phyloP scores from a whole-genome alignment of 805 yeast species.

The Starmerella stellata region DNA sequence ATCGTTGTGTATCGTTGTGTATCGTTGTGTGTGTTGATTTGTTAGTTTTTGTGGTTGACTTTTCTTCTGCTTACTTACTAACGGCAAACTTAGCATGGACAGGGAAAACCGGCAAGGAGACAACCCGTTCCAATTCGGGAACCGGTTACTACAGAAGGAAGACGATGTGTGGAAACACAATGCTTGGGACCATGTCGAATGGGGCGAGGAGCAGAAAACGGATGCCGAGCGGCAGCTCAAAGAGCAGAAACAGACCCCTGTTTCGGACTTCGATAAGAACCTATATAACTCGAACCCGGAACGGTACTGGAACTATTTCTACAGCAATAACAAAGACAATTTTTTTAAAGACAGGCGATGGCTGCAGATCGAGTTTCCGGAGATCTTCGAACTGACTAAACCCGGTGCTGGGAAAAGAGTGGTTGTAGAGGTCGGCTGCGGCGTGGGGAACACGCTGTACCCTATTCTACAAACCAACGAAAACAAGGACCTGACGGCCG shows the following conservation, averaged over 20 bases:
- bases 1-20: too few relatives aligned
- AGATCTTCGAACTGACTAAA: slow-evolving; percentile 58
- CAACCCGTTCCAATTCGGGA: slow-evolving; percentile 82
- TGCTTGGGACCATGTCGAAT: slow-evolving; percentile 94
- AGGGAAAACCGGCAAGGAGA: slow-evolving; percentile 26
- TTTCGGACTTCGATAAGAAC: slow-evolving; percentile 64
- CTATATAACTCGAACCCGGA: slow-evolving; percentile 74
- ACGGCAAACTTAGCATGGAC: too few relatives aligned
- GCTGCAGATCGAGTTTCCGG: slow-evolving; percentile 87
- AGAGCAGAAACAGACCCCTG: slow-evolving; percentile 66
- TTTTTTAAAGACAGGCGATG: slow-evolving; percentile 94
- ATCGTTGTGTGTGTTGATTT: too few relatives aligned
- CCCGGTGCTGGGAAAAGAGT: slow-evolving; percentile 50
- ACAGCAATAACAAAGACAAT: slow-evolving; percentile 75
- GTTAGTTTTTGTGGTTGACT: too few relatives aligned
- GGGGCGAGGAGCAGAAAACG: slow-evolving; percentile 77
- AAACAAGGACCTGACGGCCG: slow-evolving; percentile 53
- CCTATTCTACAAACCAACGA: slow-evolving; percentile 72
- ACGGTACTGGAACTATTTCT: slow-evolving; percentile 86
- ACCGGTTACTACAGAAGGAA: slow-evolving; percentile 49
- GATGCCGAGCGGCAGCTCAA: slow-evolving; percentile 59
- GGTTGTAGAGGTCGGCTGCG: slow-evolving; percentile 89
- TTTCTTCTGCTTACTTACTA: too few relatives aligned
- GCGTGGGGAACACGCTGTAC: slow-evolving; percentile 92
- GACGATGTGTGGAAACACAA: slow-evolving; percentile 75